Evolutionary conservation across 2,329 filamentous ascomycete species (phyloP), one percentile per base, ranked within the genome.

Genomic region (Drechslerella coelobrocha): DNA sequence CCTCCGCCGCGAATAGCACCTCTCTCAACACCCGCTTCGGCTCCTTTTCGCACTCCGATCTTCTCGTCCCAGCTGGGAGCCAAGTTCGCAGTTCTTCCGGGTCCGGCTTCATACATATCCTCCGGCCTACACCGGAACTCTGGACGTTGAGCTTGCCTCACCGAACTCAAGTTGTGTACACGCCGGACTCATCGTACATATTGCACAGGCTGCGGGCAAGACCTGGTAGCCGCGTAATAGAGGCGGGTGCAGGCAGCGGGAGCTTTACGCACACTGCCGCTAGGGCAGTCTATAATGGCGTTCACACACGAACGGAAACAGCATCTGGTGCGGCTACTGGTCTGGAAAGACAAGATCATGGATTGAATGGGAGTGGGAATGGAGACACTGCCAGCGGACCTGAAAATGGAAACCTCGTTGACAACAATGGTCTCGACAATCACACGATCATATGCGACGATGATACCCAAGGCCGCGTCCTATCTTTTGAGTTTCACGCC

Each of bases 1-100:
- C 66, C 14, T 62, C 59, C 4, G 48, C 53, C 17, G 54, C 56
- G n/a, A 47, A 27, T 31, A 60, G 27, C 34, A 47, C 54, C 56
- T 66, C 91, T 1, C 86, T 92, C 59, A 97, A 96, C 80, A 99
- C 93, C 1, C 88, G 92, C 47, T 99, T 96, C 77, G 94, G 94
- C 52, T 96, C 92, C 0, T 93, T 92, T 71, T 90, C 90, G 0
- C 90, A 93, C 77, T 89, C 85, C 9, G 92, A 90, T 0, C 80
- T 93, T 48, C 84, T 96, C 61, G 83, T 86, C 3, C 89, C 90
- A 43, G 78, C 82, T 5, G 81, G 80, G 31, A 82, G 81, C 27
- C 56, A 68, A 5, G 59, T 59, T 17, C 50, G 73, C 31, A 65
- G 61, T 34, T 68, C 63, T 1, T 51, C 68, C n/a, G 61, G 61